Conservation (phyloP, 306 rosid genomes). For the Luffa acutangula region DNA sequence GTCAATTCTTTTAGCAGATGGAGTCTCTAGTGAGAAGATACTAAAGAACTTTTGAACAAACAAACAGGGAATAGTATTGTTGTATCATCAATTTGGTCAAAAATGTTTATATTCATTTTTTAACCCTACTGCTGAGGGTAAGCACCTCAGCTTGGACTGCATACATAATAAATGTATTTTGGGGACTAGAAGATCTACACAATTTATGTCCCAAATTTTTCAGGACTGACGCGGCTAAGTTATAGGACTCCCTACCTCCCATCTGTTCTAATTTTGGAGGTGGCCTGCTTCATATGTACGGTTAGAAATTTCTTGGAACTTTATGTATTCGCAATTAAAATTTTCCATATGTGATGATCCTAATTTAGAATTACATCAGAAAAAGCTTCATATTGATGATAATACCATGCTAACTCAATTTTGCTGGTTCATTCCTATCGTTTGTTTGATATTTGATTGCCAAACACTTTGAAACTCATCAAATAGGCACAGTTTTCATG, state of each 20-base stretch:
- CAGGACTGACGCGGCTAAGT: background rate
- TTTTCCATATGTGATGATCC: background rate
- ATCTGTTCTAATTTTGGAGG: background rate
- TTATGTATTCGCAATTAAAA: background rate
- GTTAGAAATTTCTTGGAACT: background rate
- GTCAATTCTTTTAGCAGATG: slow-evolving; percentile 75
- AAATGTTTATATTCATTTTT: slow-evolving; percentile 20
- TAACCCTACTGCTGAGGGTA: slow-evolving; percentile 31
- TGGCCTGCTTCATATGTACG: background rate
- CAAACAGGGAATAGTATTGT: slow-evolving; percentile 20
- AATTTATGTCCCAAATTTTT: background rate
- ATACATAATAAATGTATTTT: background rate
- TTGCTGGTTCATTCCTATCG: background rate
- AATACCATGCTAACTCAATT: background rate
- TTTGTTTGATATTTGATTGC: background rate
- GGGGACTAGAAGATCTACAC: background rate
- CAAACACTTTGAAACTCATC: background rate
- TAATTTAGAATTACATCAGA: background rate
- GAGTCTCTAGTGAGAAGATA: slow-evolving; percentile 75
- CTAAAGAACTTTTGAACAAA: slow-evolving; percentile 66
- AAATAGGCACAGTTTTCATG: background rate
- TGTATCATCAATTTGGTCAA: slow-evolving; percentile 25
- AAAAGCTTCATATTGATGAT: background rate
- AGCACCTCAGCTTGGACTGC: slow-evolving; percentile 35
- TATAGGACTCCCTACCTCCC: background rate